Evolutionary conservation across 2,329 filamentous ascomycete genomes (phyloP).

Genomic region (Truncatella angustata): DNA sequence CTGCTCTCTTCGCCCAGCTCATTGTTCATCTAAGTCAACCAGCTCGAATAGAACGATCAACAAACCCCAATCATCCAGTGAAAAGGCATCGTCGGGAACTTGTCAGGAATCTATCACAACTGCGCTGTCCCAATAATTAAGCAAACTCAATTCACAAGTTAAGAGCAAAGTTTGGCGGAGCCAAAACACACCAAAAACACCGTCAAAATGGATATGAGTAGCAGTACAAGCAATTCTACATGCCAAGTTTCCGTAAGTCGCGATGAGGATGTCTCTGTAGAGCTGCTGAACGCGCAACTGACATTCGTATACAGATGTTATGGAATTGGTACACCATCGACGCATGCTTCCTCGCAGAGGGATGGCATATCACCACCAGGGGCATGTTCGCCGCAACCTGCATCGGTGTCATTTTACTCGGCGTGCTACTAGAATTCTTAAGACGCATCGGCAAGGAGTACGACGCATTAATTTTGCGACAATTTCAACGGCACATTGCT

Average conservation of each 20-base stretch:
- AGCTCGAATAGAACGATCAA: neutral
- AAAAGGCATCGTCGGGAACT: neutral
- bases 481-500: conserved; percentile 34
- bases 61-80: neutral
- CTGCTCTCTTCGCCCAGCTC: neutral
- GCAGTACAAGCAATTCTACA: neutral
- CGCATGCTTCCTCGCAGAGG: conserved; percentile 38
- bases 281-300: too few species aligned
- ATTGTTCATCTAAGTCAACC: neutral
- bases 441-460: conserved; percentile 41
- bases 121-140: too few species aligned
- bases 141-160: too few species aligned
- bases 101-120: neutral
- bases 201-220: conserved; percentile 13
- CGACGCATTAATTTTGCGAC: conserved; percentile 37
- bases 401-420: conserved; percentile 40
- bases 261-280: neutral
- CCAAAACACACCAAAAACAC: too few species aligned
- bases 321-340: conserved; percentile 44
- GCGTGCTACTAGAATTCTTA: conserved; percentile 37
- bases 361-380: conserved; percentile 38
- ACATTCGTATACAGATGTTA: conserved; percentile 35
- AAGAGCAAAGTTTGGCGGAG: too few species aligned
- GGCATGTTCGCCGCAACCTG: conserved; percentile 42
- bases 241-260: conserved; percentile 13